These are phyloP conservation scores for Ascochyta koolunga DNA, from an alignment of 2,329 filamentous ascomycete genomes.

Conservation along the genomic window DNA sequence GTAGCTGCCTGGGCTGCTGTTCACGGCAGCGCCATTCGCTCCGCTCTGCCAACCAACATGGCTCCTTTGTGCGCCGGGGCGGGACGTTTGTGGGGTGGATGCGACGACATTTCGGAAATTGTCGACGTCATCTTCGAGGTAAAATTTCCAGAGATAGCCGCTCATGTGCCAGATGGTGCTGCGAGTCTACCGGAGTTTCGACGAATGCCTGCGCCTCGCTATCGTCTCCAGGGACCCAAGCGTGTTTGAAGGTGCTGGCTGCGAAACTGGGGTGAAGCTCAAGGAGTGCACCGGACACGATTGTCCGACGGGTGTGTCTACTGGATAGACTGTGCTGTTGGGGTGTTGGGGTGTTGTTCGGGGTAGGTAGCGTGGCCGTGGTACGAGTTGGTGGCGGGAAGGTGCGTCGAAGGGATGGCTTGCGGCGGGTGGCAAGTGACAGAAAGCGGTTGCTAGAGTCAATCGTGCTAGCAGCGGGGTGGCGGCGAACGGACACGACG, in stretches of 20 bases:
- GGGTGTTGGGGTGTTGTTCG: too few relatives aligned
- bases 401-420: background rate
- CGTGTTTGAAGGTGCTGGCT: slow-evolving; percentile 80
- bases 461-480: slow-evolving; percentile 14
- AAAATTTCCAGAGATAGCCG: slow-evolving; percentile 95
- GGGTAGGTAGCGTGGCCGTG: background rate
- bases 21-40: slow-evolving; percentile 40
- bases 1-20: slow-evolving; percentile 55
- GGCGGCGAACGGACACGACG: slow-evolving; percentile 15
- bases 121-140: slow-evolving; percentile 97
- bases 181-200: slow-evolving; percentile 58
- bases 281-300: slow-evolving; percentile 29
- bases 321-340: slow-evolving; percentile 5
- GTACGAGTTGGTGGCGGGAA: background rate
- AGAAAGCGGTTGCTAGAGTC: slow-evolving; percentile 8
- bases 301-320: slow-evolving; percentile 12
- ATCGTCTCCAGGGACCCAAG: slow-evolving; percentile 85
- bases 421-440: slow-evolving; percentile 13
- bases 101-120: slow-evolving; percentile 88
- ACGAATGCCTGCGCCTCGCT: slow-evolving; percentile 76
- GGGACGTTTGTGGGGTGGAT: slow-evolving; percentile 66
- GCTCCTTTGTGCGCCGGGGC: slow-evolving; percentile 61
- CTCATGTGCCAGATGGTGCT: slow-evolving; percentile 72
- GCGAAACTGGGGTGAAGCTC: slow-evolving; percentile 57
- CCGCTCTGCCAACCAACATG: slow-evolving; percentile 43